Conservation (phyloP, 768 basidiomycete species). For the Pulveroboletus sp. region DNA sequence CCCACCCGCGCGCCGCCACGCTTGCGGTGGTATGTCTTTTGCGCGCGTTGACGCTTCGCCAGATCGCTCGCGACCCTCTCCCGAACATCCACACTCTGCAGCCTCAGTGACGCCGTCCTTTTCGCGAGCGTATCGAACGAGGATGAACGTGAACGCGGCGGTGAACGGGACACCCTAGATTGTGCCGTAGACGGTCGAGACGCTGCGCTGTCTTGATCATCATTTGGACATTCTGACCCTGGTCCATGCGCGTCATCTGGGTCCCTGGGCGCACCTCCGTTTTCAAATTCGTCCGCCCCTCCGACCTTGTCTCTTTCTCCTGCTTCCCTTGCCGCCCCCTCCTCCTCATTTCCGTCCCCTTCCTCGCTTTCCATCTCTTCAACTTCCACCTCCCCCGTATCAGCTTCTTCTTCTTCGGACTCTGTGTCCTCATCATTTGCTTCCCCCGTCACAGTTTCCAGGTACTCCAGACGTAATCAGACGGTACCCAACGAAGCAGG, state of each 20-base stretch:
- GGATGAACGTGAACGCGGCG: slow-evolving; percentile 47
- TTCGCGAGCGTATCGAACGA: slow-evolving; percentile 44
- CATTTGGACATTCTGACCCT: slow-evolving; percentile 1
- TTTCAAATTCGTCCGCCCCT: slow-evolving; percentile 26
- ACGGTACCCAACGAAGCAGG: slow-evolving; percentile 17
- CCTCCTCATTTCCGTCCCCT: slow-evolving; percentile 34
- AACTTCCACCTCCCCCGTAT: slow-evolving; percentile 38
- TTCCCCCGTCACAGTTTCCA: slow-evolving; percentile 50
- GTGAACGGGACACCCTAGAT: slow-evolving; percentile 51
- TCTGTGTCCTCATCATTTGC: slow-evolving; percentile 30
- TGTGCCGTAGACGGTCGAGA: slow-evolving; percentile 30
- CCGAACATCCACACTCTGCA: slow-evolving; percentile 43
- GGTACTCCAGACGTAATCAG: slow-evolving; percentile 50
- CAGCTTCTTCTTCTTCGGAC: slow-evolving; percentile 34
- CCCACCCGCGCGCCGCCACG: slow-evolving; percentile 60
- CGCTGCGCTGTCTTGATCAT: slow-evolving; percentile 7
- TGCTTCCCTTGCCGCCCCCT: slow-evolving; percentile 37
- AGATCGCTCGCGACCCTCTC: slow-evolving; percentile 63
- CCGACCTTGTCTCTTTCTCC: slow-evolving; percentile 34
- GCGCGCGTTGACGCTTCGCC: slow-evolving; percentile 58
- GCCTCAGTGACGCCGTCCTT: slow-evolving; percentile 40
- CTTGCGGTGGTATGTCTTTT: slow-evolving; percentile 79
- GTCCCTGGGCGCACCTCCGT: slow-evolving; percentile 5
- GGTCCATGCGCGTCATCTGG: slow-evolving; percentile 8
- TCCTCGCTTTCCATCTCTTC: slow-evolving; percentile 27